Base-by-base conservation (phyloP, 352 stramenopile genomes). In the Poterioochromonas sp. region DNA sequence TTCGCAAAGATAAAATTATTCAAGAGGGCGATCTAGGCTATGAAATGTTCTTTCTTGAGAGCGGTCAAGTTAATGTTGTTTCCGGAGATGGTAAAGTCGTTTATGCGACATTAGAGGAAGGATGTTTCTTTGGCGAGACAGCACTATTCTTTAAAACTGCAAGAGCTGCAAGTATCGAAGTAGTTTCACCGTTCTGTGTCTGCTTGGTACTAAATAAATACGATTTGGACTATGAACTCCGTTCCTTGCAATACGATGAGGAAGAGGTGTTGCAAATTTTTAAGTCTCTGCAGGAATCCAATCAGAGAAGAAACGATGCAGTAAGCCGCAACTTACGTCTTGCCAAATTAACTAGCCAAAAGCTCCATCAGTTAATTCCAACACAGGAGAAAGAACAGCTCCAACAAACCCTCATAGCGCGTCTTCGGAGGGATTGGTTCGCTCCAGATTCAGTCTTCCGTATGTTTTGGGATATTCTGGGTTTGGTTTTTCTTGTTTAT, bases 51-150 rank as follows among this genome's bases (percentile, higher is more conserved):
- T 68, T 68, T 26, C 5, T 68, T 40, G 26, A 68, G 5, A 68
- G 26, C 5, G 58, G 58, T 8, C 5, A 26, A n/a, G 58, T 68
- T 40, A 11, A 68, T 15, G 58, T 68, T 26, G 15, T 68, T 20
- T 35, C 15, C 58, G 29, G 11, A 11, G 58, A 68, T 40, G 58
- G 58, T 15, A 11, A 15, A 34, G 26, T 26, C 5, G 58, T 68
- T 5, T 68, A 35, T 68, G 26, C 58, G 29, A 68, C 15, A 26
- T 37, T 68, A 20, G 15, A 68, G 26, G 58, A 68, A 34, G 58
- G 58, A 32, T 5, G 26, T 40, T 68, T 68, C 29, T 68, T 68
- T 68, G 58, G 58, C 15, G 58, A 68, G 34, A 68, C 58, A 40
- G 58, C 15, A 15, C 12, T 68, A 26, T 15, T 68, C 15, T 68